Conservation (phyloP, 192 early-diverging fungal species). For the Coemansia sp. region DNA sequence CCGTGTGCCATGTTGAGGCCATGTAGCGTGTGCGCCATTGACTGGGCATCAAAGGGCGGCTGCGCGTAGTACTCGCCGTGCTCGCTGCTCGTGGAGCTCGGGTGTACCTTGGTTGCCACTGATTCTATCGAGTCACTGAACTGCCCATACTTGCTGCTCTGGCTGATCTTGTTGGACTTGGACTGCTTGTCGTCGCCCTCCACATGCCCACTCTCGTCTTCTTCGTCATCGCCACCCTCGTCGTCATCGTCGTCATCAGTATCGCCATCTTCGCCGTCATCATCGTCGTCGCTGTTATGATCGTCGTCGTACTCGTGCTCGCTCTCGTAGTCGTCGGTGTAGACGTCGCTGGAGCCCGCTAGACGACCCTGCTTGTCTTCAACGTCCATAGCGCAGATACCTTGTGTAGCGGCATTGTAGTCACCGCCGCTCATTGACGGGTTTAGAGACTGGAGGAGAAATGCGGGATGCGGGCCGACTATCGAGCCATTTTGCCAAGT, state of each 20-base stretch:
- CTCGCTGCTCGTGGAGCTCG: not conserved
- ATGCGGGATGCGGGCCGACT: not conserved
- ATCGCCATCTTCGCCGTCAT: constrained; percentile 15
- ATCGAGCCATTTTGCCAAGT: constrained; percentile 10
- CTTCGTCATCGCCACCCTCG: constrained; percentile 14
- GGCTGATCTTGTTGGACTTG: not conserved
- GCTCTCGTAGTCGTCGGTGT: not conserved
- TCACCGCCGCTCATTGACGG: not conserved
- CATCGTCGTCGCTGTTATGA: constrained; percentile 23
- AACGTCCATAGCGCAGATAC: not conserved
- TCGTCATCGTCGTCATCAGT: constrained; percentile 6
- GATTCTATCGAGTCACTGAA: constrained; percentile 2
- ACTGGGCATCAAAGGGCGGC: not conserved
- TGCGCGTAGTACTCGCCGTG: constrained; percentile 2
- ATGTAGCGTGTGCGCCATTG: not conserved
- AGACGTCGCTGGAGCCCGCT: not conserved
- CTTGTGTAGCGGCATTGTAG: not conserved
- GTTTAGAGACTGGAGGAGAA: not conserved
- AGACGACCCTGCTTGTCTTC: constrained; percentile 1
- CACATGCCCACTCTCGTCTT: not conserved
- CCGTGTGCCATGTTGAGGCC: not conserved
- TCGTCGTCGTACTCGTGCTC: constrained; percentile 6
- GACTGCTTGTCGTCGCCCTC: not conserved
- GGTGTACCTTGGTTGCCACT: not conserved
- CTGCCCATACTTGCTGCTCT: not conserved